A percentile compares a stretch with the other conserved stretches of the same genome.
Conservation (phyloP, 768 basidiomycete genomes). For the Leucocoprinus sp. region DNA sequence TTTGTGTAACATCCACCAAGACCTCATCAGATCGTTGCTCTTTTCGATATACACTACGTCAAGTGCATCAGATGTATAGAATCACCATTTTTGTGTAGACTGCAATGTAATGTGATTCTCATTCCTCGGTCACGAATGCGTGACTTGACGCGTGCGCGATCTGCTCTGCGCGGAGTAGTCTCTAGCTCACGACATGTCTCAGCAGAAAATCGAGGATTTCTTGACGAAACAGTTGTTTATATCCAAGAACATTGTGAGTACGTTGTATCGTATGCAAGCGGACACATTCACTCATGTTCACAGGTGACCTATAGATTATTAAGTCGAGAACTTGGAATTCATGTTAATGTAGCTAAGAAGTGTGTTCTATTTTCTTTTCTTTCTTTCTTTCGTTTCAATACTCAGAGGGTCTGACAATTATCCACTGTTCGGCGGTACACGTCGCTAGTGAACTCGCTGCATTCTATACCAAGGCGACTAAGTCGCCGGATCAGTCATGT, state of each 20-base stretch:
- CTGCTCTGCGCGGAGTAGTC: too few relatives aligned
- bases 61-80: not conserved
- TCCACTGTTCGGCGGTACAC: not conserved
- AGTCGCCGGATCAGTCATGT: constrained; percentile 31
- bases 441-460: constrained; percentile 49
- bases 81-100: constrained; percentile 1
- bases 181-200: constrained; percentile 30
- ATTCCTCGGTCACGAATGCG: constrained; percentile 16
- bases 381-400: not conserved
- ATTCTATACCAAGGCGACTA: constrained; percentile 40
- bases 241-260: constrained; percentile 37
- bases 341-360: constrained; percentile 78
- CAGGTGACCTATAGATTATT: constrained; percentile 77
- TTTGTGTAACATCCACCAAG: not conserved
- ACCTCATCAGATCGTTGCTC: not conserved
- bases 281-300: not conserved
- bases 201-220: constrained; percentile 35
- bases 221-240: constrained; percentile 44
- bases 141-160: constrained; percentile 12
- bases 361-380: constrained; percentile 22
- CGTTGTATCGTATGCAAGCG: not conserved
- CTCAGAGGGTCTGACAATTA: not conserved
- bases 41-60: not conserved
- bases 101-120: constrained; percentile 1
- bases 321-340: constrained; percentile 60